Evolutionary conservation across 2,329 filamentous ascomycete species (phyloP), one percentile per base, ranked within the genome.

Genomic region (Tricladium varicosporioides): DNA sequence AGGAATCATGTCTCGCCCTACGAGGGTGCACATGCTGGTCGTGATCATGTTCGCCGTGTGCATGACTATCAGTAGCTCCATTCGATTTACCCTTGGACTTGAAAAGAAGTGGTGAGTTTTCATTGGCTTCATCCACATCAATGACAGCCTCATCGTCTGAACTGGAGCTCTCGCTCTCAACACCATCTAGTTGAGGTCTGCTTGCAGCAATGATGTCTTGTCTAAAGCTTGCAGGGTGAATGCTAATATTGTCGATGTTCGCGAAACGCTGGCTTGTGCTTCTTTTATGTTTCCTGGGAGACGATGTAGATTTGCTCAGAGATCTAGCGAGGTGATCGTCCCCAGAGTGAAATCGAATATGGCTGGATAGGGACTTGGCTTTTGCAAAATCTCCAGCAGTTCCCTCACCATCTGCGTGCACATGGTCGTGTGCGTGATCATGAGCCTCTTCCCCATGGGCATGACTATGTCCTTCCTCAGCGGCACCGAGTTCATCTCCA

Each of bases 181-280:
- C 77, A 22, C 82, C 81, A 2, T 84, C 80, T 3, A 79, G 76
- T 42, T 83, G 84, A 47, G 85, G 77, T 51, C 84, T 82, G 58
- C 86, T 87, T n/a, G 90, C 91, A 40, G 87, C 87, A 63, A 97
- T 95, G 65, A 99, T 96, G 55, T 93, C 91, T 71, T 96, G 89
- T 63, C 94, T 82, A 78, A 97, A 92, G 61, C 88, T 93, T 19
- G 91, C 88, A 2, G 94, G 94, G 70, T 97, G 89, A 52, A 96
- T 89, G 70, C 87, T 90, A 22, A 86, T 88, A 54, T 92, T 82
- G 33, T 86, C 74, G 77, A 92, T 75, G 76, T 81, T 85, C 58
- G 84, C 75, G 62, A 88, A 80, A 65, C 84, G 85, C 54, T 77
- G 79, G 69, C 66, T 70, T 4, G 60, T 61, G 47, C 68, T 63